Evolutionary conservation across 2,329 filamentous ascomycete genomes (phyloP), one percentile per base, ranked within the genome.

Genomic region (Penicillium sp.): DNA sequence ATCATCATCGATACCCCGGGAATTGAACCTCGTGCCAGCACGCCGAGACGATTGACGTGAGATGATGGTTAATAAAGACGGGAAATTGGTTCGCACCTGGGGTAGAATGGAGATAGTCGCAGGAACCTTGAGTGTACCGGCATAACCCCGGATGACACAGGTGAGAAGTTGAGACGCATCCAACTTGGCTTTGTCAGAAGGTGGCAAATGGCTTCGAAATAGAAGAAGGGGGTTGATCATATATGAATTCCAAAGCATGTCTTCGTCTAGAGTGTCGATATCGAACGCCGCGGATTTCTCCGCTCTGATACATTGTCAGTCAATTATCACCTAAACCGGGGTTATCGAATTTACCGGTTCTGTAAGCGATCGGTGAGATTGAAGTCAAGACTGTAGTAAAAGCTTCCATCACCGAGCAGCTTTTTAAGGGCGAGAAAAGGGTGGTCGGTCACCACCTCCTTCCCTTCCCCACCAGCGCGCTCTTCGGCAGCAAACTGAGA

Each of bases 331-430:
- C 14, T 24, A 39, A 24, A 27, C 11, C 2, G 22, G 13, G 14
- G 13, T 43, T 43, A 46, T 44, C 44, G 14, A 43, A 68, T 60
- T 65, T 20, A 89, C 80, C 91, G 83, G 63, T 96, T 86, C 69
- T 98, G 93, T 52, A 97, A 73, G 57, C 93, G 81, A 68, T 95
- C 90, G 3, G 93, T 98, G 40, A 98, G 75, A 65, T 98, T 91
- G 67, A 98, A 98, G 68, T 97, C 89, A n/a, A 89, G 88, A 65
- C 89, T 96, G 72, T 96, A 98, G 68, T 97, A 98, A 66, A 98
- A 98, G 24, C 86, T 95, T 22, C 91, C 90, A 66, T 94, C 90
- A 63, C 88, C 86, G 46, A 98, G 75, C 29, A 98, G 79, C 75
- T 95, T 97, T 69, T 91, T 90, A 49, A 98, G 70, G 37, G 93